Base-by-base conservation (phyloP, 176 grass and related monocot genomes). In the maize (Zea mays) region DNA sequence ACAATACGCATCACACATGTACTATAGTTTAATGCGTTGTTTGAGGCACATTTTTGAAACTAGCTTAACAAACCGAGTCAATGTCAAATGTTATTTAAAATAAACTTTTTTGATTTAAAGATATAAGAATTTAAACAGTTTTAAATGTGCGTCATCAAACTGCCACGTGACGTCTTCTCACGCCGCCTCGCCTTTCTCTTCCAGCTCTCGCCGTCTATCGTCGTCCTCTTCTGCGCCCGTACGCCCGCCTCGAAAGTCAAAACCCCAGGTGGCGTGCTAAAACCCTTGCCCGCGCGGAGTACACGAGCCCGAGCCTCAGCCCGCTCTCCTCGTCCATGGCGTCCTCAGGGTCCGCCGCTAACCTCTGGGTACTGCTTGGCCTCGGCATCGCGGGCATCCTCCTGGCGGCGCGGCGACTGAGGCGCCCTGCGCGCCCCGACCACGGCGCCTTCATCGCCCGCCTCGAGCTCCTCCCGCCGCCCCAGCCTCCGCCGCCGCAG, bases 311-410 rank as follows among this genome's bases (percentile, higher is more conserved):
- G 5, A 41, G 40, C 40, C 3, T 46, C 10, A 9, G 7, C 54
- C 54, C 50, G 7, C 34, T 14, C 2, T 34, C 37, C 6, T 34
- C 6, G 41, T 43, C 16, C 79, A 91, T 93, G 87, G 79, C 90
- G 45, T 89, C 85, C 17, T 90, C 96, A 12, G 72, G 86, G 74
- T 76, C 81, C 43, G 83, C 78, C 33, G 54, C 89, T 20, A 99
- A 99, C 83, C 84, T 99, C 39, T 92, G 84, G 88, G 96, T 99
- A 56, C 92, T 99, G 43, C 86, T 99, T 13, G 96, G 96, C 11
- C 83, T 99, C 33, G 86, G 96, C 71, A 77, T 99, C 56, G 96
- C 96, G 48, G 90, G 96, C 39, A 71, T 93, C 57, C 37, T 99
- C 65, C 78, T 96, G 42, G 82, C 91, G 65, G 85, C 86, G 71